phyloP scores from a whole-genome alignment of 495 filamentous ascomycete genomes.

The Aspergillus baeticus region DNA sequence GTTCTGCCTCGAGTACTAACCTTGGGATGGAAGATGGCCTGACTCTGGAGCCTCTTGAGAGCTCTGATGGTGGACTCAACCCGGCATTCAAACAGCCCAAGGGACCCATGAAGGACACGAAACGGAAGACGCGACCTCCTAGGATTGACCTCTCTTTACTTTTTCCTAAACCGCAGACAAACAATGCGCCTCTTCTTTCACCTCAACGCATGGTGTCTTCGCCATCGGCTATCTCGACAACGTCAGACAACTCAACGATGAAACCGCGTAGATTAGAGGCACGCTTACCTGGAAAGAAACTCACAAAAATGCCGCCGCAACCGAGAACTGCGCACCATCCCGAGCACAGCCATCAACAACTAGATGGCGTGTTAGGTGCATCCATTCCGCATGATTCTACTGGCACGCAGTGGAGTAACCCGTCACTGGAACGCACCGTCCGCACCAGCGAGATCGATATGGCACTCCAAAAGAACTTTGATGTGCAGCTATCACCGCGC shows the following conservation, averaged over 20 bases:
- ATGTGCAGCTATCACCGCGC: conserved; percentile 15
- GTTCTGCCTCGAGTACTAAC: conserved; percentile 10
- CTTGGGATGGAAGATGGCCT: neutral
- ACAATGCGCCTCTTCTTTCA: conserved; percentile 36
- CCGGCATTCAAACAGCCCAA: conserved; percentile 25
- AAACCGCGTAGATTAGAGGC: conserved; percentile 16
- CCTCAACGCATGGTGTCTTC: conserved; percentile 47
- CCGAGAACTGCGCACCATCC: conserved; percentile 3
- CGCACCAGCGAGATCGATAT: conserved; percentile 40
- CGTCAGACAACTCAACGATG: conserved; percentile 27
- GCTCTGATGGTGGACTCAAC: conserved; percentile 20
- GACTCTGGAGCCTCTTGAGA: neutral
- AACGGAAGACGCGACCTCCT: conserved; percentile 41
- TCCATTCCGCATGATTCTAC: conserved; percentile 22
- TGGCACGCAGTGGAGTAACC: conserved; percentile 27
- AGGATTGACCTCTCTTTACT: conserved; percentile 45
- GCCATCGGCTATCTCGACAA: conserved; percentile 40
- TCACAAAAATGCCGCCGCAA: conserved; percentile 29
- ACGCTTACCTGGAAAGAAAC: conserved; percentile 19
- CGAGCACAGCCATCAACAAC: neutral
- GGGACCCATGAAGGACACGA: conserved; percentile 34
- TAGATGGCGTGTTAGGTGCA: conserved; percentile 14
- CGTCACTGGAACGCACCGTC: conserved; percentile 33
- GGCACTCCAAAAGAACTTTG: conserved; percentile 35
- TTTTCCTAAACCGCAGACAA: conserved; percentile 44